Percentiles rank a stretch among this genome's conserved stretches.
Evolutionary conservation across 1,284 basidiomycete genomes (phyloP).

Genomic region (Sanghuangporus weigelae): DNA sequence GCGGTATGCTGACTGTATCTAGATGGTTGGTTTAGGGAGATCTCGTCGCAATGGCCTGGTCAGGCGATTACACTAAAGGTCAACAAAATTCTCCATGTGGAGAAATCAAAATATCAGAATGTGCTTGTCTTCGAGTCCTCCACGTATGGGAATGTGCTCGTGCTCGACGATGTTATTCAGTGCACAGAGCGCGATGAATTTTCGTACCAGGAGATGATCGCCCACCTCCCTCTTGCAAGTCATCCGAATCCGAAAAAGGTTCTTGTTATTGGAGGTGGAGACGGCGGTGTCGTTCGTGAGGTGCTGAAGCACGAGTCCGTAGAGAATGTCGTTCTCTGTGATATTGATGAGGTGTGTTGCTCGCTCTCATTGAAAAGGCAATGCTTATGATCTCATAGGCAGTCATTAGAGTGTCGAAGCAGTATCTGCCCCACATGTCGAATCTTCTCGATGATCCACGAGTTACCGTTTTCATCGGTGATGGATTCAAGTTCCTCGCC

Average conservation of each 20-base stretch:
- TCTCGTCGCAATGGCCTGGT: conserved; percentile 95
- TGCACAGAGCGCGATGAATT: conserved; percentile 98
- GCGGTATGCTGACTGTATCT: not conserved
- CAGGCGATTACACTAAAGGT: conserved; percentile 95
- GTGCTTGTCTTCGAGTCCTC: conserved; percentile 95
- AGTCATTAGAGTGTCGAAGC: conserved; percentile 92
- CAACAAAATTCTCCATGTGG: conserved; percentile 91
- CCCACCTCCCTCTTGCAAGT: conserved; percentile 90
- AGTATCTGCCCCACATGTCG: conserved; percentile 94
- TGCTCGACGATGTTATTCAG: conserved; percentile 95
- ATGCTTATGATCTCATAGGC: conserved; percentile 46
- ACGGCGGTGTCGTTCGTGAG: conserved; percentile 95
- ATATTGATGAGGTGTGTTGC: conserved; percentile 84
- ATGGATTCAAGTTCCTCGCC: conserved; percentile 96
- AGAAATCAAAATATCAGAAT: conserved; percentile 92
- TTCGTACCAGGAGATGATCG: conserved; percentile 99
- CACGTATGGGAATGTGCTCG: conserved; percentile 93
- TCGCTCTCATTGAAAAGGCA: not conserved
- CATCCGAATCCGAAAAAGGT: conserved; percentile 97
- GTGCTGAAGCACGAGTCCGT: conserved; percentile 93
- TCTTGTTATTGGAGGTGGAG: conserved; percentile 95
- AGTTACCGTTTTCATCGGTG: conserved; percentile 88
- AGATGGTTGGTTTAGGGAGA: conserved; percentile 99
- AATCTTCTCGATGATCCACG: conserved; percentile 77
- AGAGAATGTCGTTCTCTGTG: conserved; percentile 91